These are phyloP conservation scores for Phlebiopsis flavidoalba DNA, from an alignment of 768 basidiomycete species.

Conservation along the genomic window DNA sequence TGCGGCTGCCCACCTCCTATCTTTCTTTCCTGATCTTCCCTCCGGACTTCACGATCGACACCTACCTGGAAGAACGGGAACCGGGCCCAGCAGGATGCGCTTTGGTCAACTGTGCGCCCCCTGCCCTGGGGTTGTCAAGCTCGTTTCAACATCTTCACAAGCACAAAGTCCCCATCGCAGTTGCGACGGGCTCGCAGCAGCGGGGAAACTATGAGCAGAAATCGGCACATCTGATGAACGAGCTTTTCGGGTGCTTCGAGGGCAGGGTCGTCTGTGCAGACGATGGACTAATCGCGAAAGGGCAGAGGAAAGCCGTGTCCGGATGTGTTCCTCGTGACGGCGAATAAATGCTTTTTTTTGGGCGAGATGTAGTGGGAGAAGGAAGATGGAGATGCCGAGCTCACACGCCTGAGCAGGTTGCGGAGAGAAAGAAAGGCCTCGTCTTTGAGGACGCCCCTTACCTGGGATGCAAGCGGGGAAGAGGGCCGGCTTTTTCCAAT, in stretches of 20 bases:
- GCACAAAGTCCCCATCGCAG: conserved; percentile 68
- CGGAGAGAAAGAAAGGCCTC: conserved; percentile 57
- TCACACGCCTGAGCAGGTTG: conserved; percentile 30
- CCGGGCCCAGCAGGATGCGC: conserved; percentile 51
- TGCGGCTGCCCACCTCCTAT: conserved; percentile 62
- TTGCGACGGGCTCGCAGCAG: conserved; percentile 73
- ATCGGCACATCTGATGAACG: conserved; percentile 51
- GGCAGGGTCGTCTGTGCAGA: conserved; percentile 69
- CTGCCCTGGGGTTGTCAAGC: conserved; percentile 67
- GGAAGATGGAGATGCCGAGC: conserved; percentile 28
- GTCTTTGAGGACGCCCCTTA: conserved; percentile 82
- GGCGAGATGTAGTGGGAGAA: conserved; percentile 46
- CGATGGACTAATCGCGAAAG: conserved; percentile 42
- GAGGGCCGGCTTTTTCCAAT: conserved; percentile 82
- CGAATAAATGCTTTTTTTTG: conserved; percentile 53
- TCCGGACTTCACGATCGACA: conserved; percentile 46
- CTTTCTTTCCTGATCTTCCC: conserved; percentile 70
- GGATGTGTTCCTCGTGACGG: conserved; percentile 76
- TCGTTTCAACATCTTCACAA: conserved; percentile 67
- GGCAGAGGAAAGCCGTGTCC: conserved; percentile 71
- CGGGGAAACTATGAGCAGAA: conserved; percentile 67
- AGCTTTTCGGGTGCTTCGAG: conserved; percentile 68
- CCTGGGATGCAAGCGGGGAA: conserved; percentile 77
- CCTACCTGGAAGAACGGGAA: conserved; percentile 54
- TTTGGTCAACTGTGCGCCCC: conserved; percentile 65